phyloP scores from a whole-genome alignment of 441 rosid genomes.

The Euphorbia schlechtendalii region DNA sequence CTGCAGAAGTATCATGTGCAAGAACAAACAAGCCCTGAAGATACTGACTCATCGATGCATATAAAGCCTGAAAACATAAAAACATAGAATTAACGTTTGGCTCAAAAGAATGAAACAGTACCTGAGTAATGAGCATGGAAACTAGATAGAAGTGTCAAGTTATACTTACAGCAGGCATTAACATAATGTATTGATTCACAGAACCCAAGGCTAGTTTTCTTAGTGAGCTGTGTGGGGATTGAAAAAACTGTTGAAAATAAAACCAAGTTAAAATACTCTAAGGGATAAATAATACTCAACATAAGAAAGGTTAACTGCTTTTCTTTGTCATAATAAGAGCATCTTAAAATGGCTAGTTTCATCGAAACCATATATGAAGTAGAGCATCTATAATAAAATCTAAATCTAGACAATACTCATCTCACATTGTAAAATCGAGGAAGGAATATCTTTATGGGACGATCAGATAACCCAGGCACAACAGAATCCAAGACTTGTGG shows the following conservation, averaged over 20 bases:
- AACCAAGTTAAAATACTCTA: conserved; percentile 15
- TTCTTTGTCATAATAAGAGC: neutral
- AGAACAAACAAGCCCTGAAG: conserved; percentile 92
- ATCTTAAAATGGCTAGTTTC: conserved; percentile 1
- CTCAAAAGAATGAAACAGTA: conserved; percentile 15
- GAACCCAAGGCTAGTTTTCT: conserved; percentile 86
- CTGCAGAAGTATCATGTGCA: conserved; percentile 74
- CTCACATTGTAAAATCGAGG: conserved; percentile 83
- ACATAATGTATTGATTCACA: conserved; percentile 79
- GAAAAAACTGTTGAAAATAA: conserved; percentile 70
- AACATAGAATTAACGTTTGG: conserved; percentile 8
- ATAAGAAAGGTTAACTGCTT: neutral
- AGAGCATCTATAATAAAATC: conserved; percentile 6
- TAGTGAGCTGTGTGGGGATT: conserved; percentile 80
- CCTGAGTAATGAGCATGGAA: neutral
- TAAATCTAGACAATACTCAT: conserved; percentile 7
- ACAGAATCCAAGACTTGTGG: conserved; percentile 87
- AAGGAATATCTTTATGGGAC: conserved; percentile 77
- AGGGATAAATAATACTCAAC: neutral
- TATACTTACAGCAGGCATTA: conserved; percentile 95
- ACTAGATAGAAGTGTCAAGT: conserved; percentile 7
- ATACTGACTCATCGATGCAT: conserved; percentile 72
- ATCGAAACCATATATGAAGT: neutral
- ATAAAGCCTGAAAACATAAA: conserved; percentile 55
- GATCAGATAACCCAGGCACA: conserved; percentile 79